Conservation (phyloP, 2,329 filamentous ascomycete genomes). For the Albophoma yamanashiensis region DNA sequence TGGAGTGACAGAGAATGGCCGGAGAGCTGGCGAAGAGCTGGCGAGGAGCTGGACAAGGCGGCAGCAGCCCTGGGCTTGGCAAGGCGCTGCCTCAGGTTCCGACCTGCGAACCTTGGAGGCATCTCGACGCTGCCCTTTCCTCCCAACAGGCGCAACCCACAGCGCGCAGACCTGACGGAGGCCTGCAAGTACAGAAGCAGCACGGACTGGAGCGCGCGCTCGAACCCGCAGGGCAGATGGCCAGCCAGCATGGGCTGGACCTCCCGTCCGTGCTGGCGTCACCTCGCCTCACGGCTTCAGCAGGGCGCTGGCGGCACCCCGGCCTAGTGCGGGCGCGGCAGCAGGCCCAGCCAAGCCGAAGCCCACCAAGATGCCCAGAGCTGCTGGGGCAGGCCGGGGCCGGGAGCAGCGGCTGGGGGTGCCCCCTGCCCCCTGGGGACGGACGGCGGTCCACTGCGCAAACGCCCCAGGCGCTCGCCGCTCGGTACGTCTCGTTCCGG, state of each 20-base stretch:
- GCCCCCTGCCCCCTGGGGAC: neutral
- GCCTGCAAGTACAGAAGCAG: neutral
- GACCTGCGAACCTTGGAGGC: neutral
- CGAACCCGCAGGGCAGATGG: neutral
- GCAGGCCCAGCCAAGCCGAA: slow-evolving; percentile 2
- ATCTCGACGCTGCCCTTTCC: neutral
- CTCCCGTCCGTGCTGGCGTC: neutral
- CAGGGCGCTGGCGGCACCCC: neutral
- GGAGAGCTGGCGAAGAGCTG: neutral
- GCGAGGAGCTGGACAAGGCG: neutral
- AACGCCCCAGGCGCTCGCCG: neutral
- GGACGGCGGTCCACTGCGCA: neutral
- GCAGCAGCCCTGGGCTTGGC: too few relatives aligned
- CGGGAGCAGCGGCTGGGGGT: neutral
- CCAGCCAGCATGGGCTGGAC: neutral
- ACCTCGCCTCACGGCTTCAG: neutral
- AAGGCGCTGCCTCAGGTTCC: neutral
- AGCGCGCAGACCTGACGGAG: neutral
- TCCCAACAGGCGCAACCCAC: neutral
- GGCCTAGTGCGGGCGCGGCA: slow-evolving; percentile 2
- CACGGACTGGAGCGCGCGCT: too few relatives aligned
- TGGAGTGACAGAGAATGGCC: neutral
- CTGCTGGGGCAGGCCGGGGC: neutral
- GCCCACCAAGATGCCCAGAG: neutral
- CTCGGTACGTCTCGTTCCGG: neutral